A percentile compares a stretch with the other conserved stretches of the same genome.
These are phyloP conservation scores for Chaetothyriales sp. DNA, from an alignment of 2,329 filamentous ascomycete species.

Conservation along the genomic window DNA sequence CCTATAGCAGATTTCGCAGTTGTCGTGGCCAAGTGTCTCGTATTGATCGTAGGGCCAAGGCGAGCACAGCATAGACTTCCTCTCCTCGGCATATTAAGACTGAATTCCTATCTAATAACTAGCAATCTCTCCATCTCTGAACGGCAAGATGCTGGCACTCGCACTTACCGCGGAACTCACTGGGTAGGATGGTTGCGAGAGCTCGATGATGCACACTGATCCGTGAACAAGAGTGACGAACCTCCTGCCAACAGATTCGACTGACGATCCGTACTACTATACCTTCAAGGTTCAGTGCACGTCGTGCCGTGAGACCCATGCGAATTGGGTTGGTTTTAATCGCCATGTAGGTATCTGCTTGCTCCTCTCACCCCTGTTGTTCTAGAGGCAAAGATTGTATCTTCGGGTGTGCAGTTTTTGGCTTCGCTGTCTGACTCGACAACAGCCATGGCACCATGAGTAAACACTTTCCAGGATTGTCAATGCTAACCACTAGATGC, in stretches of 20 bases:
- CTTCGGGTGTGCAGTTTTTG: neutral
- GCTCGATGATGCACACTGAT: neutral
- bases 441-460: neutral
- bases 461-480: neutral
- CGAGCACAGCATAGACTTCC: no score
- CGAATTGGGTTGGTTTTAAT: conserved; percentile 73
- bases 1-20: no score
- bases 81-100: neutral
- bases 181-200: conserved; percentile 13
- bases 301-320: conserved; percentile 84
- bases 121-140: neutral
- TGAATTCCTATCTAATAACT: neutral
- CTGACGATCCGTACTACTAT: conserved; percentile 80
- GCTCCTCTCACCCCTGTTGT: neutral
- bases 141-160: conserved; percentile 12
- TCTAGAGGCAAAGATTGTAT: neutral
- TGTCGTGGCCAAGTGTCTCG: no score
- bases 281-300: conserved; percentile 97
- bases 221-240: conserved; percentile 60
- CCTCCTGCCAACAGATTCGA: conserved; percentile 68
- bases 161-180: conserved; percentile 17
- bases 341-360: conserved; percentile 56
- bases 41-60: neutral
- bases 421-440: neutral
- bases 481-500: neutral